These are phyloP conservation scores for Hanseniaspora singularis DNA, from an alignment of 805 yeast genomes.

Conservation along the genomic window DNA sequence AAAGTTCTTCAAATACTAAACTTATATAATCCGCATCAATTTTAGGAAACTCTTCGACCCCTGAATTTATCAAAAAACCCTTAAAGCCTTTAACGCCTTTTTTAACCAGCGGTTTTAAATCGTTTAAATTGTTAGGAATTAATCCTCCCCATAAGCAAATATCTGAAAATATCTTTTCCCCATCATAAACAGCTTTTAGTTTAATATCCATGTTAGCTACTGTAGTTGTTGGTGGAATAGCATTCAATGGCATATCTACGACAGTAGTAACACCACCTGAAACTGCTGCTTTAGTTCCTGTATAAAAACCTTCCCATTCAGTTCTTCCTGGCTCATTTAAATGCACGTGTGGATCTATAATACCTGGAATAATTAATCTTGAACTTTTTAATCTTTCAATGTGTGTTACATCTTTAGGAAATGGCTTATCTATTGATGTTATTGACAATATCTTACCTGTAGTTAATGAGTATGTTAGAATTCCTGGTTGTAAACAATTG, in stretches of 20 bases:
- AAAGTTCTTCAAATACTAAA: constrained; percentile 40
- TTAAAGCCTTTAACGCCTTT: constrained; percentile 92
- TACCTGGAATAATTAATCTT: constrained; percentile 66
- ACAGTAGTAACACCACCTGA: constrained; percentile 95
- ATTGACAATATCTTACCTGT: constrained; percentile 46
- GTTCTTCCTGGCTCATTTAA: constrained; percentile 96
- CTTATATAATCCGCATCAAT: constrained; percentile 53
- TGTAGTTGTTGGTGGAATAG: constrained; percentile 90
- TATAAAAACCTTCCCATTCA: constrained; percentile 97
- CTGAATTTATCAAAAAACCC: constrained; percentile 83
- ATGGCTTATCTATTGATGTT: constrained; percentile 32
- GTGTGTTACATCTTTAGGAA: constrained; percentile 31
- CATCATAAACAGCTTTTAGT: constrained; percentile 45
- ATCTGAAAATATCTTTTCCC: constrained; percentile 79
- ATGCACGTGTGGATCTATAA: constrained; percentile 90
- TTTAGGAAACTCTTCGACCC: constrained; percentile 93
- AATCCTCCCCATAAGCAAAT: constrained; percentile 96
- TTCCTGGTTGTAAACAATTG: constrained; percentile 42
- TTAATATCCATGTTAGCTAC: constrained; percentile 63
- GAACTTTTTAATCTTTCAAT: constrained; percentile 39
- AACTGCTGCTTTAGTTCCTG: constrained; percentile 90
- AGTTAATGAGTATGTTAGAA: constrained; percentile 46
- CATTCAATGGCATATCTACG: constrained; percentile 90
- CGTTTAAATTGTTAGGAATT: constrained; percentile 61
- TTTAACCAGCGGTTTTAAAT: constrained; percentile 60